Percentiles rank a stretch among this genome's conserved stretches.
These are phyloP conservation scores for Tolypocladium paradoxum DNA, from an alignment of 2,329 filamentous ascomycete species.

Conservation along the genomic window DNA sequence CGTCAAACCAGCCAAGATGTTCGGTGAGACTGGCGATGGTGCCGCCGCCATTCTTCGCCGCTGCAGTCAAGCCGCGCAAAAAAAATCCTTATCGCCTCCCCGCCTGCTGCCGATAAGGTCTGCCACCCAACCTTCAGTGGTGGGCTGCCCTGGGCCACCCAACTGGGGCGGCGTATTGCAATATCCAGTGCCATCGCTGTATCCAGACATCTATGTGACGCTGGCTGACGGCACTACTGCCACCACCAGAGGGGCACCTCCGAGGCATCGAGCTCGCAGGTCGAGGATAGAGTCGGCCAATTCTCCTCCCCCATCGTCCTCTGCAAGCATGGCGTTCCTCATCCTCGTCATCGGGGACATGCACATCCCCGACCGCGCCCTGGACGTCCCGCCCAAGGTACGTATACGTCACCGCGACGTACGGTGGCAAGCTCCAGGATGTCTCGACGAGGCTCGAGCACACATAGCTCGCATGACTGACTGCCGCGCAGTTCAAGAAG, in stretches of 20 bases:
- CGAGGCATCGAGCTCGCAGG: not conserved
- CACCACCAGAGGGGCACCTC: not conserved
- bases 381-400: slow-evolving; percentile 87
- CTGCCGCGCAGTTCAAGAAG: slow-evolving; percentile 60
- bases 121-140: not conserved
- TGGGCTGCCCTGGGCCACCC: not conserved
- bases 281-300: slow-evolving; percentile 5
- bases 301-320: slow-evolving; percentile 7
- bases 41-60: not conserved
- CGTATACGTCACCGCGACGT: slow-evolving; percentile 1
- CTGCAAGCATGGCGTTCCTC: slow-evolving; percentile 65
- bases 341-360: slow-evolving; percentile 89
- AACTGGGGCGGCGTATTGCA: not conserved
- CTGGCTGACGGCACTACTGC: not conserved
- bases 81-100: slow-evolving; percentile 14
- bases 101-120: slow-evolving; percentile 9
- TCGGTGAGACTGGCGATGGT: not conserved
- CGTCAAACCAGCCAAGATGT: not conserved
- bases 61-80: slow-evolving; percentile 1
- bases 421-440: not conserved
- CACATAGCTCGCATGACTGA: not conserved
- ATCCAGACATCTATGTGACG: slow-evolving; percentile 11
- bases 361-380: slow-evolving; percentile 84
- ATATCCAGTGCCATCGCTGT: slow-evolving; percentile 14
- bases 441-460: not conserved